Evolutionary conservation across 176 grass and related monocot species (phyloP), one percentile per base, ranked within the genome.

Genomic region (Secale cereale): DNA sequence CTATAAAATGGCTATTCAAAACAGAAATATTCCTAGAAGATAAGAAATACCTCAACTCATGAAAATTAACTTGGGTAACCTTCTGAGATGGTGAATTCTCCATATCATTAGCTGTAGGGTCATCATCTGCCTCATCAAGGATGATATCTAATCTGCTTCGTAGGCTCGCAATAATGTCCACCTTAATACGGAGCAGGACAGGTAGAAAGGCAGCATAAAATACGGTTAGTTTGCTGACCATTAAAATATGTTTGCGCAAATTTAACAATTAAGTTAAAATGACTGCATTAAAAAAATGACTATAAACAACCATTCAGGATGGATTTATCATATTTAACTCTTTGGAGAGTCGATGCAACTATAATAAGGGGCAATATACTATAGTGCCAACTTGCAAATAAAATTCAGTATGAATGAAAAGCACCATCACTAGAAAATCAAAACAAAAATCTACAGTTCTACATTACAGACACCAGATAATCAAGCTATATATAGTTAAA

Each of bases 91-190:
- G 22, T 85, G 43, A 75, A 64, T 56, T 85, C 22, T 86, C 81
- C 74, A 69, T 30, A 69, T 23, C 76, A 69, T 81, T 56, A 59
- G 32, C 23, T 15, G 26, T 77, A 77, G 28, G 71, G 30, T 86
- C 89, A 85, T 81, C 91, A 79, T 98, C 93, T 78, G 75, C 85
- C 62, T 98, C 91, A 65, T 98, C 96, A 12, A 92, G 79, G 52
- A 94, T 86, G 29, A 98, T 88, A 41, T 98, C 93, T 22, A 98
- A 79, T 88, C 96, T 92, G 82, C 93, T 95, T 81, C 88, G 87
- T 78, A 98, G 48, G 84, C 91, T 94, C 45, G 79, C 65, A 62
- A 94, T 71, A 64, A 98, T 93, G 29, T 98, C 96, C 40, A 36
- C 74, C 96, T 98, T 77, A 77, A 85, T 15, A 76, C 1, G 54